phyloP scores from a whole-genome alignment of 2,329 filamentous ascomycete species.

The Pezicula carpinea region DNA sequence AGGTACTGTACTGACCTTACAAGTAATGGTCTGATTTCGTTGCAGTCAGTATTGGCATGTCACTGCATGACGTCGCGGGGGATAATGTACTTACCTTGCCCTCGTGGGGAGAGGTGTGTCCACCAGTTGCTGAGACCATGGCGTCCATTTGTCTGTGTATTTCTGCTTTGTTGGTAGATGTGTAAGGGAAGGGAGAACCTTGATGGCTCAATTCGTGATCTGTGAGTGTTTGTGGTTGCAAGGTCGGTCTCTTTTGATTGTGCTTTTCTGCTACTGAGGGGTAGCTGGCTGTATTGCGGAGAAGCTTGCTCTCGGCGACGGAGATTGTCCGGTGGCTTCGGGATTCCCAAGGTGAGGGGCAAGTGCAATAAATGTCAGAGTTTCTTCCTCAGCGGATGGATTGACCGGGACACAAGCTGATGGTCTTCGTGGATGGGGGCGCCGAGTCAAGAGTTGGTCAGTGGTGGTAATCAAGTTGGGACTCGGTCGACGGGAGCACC shows the following conservation, averaged over 20 bases:
- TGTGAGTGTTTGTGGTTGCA: neutral
- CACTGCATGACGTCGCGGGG: neutral
- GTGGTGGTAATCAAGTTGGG: too few relatives aligned
- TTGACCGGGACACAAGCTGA: too few relatives aligned
- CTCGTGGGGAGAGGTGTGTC: constrained; percentile 2
- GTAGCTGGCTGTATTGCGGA: neutral
- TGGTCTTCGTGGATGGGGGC: too few relatives aligned
- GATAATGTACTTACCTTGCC: constrained; percentile 3
- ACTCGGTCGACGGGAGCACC: too few relatives aligned
- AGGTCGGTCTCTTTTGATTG: neutral
- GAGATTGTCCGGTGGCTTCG: too few relatives aligned
- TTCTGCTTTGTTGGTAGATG: too few relatives aligned
- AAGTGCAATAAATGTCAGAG: too few relatives aligned
- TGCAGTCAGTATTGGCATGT: neutral
- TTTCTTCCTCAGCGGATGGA: too few relatives aligned
- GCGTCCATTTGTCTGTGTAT: constrained; percentile 1
- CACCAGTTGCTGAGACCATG: constrained; percentile 2
- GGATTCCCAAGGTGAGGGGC: too few relatives aligned
- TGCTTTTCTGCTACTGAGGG: neutral
- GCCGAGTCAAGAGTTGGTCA: too few relatives aligned
- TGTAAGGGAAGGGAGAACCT: neutral
- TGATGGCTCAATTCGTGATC: neutral
- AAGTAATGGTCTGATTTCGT: constrained; percentile 26
- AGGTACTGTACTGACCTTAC: constrained; percentile 24
- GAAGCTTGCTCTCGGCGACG: too few relatives aligned